phyloP scores from a whole-genome alignment of 2,329 filamentous ascomycete genomes.

The Sporothrix inflata region DNA sequence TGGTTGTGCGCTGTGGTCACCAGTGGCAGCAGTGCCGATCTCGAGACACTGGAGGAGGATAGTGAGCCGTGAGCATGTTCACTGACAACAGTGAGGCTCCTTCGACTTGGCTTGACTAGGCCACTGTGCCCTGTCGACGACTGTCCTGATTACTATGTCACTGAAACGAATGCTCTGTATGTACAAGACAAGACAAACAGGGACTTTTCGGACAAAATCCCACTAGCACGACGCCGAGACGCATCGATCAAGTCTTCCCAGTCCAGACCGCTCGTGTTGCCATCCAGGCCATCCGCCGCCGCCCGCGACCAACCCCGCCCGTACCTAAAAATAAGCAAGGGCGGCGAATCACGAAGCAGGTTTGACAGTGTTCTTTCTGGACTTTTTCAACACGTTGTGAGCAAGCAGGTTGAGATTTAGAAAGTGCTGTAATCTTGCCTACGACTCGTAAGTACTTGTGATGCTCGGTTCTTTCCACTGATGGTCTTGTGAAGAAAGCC shows the following conservation, averaged over 20 bases:
- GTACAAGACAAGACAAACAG: background rate
- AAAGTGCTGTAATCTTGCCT: background rate
- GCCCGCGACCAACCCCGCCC: constrained; percentile 1
- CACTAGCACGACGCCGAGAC: constrained; percentile 9
- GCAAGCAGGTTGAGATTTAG: background rate
- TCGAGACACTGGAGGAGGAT: background rate
- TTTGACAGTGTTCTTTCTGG: background rate
- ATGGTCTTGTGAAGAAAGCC: background rate
- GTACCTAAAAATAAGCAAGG: constrained; percentile 25
- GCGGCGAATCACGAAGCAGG: constrained; percentile 9
- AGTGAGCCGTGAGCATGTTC: background rate
- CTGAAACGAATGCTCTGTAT: background rate
- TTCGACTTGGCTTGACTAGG: background rate
- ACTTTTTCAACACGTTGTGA: background rate
- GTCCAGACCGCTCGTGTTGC: background rate
- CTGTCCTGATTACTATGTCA: background rate
- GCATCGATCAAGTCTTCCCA: background rate
- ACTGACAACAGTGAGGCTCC: background rate
- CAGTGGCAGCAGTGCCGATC: background rate
- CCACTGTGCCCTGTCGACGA: background rate
- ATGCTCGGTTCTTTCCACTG: background rate
- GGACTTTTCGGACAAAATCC: background rate
- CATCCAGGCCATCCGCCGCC: background rate
- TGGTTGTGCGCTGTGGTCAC: background rate
- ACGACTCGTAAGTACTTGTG: no score